Evolutionary conservation across 2,329 filamentous ascomycete genomes (phyloP).

Genomic region (Fusarium drepaniforme): DNA sequence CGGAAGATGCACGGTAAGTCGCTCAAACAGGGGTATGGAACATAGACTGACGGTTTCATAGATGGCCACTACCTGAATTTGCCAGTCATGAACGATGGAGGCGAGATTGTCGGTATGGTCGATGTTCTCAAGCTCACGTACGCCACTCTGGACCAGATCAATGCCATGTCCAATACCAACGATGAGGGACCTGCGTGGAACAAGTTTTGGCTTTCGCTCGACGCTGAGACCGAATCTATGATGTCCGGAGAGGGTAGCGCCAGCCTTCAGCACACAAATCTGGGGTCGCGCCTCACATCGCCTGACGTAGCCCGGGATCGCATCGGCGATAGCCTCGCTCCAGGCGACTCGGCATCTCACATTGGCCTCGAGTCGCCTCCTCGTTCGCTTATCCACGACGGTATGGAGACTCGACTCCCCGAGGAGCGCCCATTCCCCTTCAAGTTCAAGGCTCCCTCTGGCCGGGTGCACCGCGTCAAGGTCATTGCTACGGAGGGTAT

Average conservation of each 20-base stretch:
- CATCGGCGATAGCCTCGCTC: slow-evolving; percentile 84
- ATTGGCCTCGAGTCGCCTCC: slow-evolving; percentile 84
- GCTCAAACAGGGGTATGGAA: background rate
- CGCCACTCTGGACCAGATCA: slow-evolving; percentile 96
- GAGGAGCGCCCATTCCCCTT: slow-evolving; percentile 91
- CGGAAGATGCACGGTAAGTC: slow-evolving; percentile 97
- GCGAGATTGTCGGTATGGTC: slow-evolving; percentile 99
- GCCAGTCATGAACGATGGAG: slow-evolving; percentile 96
- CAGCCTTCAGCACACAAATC: slow-evolving; percentile 73
- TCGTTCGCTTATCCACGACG: slow-evolving; percentile 69
- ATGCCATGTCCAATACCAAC: slow-evolving; percentile 90
- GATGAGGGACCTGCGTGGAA: slow-evolving; percentile 98
- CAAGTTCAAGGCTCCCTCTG: slow-evolving; percentile 98
- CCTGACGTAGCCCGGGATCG: slow-evolving; percentile 81
- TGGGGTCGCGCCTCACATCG: slow-evolving; percentile 81
- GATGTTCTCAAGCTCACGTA: slow-evolving; percentile 99
- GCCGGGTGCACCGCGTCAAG: slow-evolving; percentile 92
- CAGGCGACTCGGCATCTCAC: slow-evolving; percentile 95
- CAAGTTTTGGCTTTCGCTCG: slow-evolving; percentile 98
- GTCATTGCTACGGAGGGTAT: slow-evolving; percentile 85
- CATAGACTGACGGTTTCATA: slow-evolving; percentile 52
- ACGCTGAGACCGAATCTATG: slow-evolving; percentile 95
- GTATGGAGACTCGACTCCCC: slow-evolving; percentile 63
- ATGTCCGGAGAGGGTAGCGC: slow-evolving; percentile 91
- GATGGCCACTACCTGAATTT: slow-evolving; percentile 98